phyloP scores from a whole-genome alignment of 2,329 filamentous ascomycete species.

The Penicillium hesseltinei region DNA sequence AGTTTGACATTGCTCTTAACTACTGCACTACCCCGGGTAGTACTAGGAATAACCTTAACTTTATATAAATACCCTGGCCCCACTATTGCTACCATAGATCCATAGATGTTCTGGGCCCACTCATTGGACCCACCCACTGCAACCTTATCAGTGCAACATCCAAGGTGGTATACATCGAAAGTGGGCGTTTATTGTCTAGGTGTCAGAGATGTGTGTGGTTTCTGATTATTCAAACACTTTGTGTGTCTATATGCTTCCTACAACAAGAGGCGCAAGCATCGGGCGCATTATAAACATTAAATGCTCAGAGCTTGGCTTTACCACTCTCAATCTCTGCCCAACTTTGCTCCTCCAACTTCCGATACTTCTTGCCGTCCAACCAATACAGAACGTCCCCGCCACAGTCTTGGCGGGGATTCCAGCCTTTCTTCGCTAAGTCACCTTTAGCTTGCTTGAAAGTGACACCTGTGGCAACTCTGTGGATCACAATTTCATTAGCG shows the following conservation, averaged over 20 bases:
- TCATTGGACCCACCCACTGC: too few species aligned
- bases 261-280: too few species aligned
- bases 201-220: too few species aligned
- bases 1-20: too few species aligned
- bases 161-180: neutral
- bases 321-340: slow-evolving; percentile 46
- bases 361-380: slow-evolving; percentile 44
- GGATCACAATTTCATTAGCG: neutral
- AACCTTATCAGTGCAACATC: too few species aligned
- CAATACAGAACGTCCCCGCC: slow-evolving; percentile 45
- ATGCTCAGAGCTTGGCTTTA: slow-evolving; percentile 42
- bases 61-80: too few species aligned
- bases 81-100: too few species aligned
- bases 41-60: too few species aligned
- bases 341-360: slow-evolving; percentile 36
- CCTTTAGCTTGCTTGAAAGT: slow-evolving; percentile 53
- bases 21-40: too few species aligned
- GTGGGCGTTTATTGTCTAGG: neutral
- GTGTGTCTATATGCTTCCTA: too few species aligned
- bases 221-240: too few species aligned
- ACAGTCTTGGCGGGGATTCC: slow-evolving; percentile 36
- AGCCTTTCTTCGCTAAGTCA: slow-evolving; percentile 44
- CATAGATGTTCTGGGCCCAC: too few species aligned
- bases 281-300: neutral
- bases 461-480: slow-evolving; percentile 46